Conservation (phyloP, 371 early-diverging fungal genomes). For the Cokeromyces recurvatus region DNA sequence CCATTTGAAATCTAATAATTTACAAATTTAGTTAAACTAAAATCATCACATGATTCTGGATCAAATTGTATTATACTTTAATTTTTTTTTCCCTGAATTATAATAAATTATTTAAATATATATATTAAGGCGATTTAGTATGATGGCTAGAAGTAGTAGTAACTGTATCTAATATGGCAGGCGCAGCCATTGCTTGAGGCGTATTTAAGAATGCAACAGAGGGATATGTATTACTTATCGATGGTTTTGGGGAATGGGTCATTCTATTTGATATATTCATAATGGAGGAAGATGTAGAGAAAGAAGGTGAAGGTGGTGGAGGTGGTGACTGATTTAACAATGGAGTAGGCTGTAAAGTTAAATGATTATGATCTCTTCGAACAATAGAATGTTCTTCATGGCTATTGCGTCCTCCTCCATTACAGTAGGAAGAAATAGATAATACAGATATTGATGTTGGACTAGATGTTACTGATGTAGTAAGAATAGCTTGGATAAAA, state of each 20-base stretch:
- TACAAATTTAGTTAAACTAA: constrained; percentile 6
- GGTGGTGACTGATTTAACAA: background rate
- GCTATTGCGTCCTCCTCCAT: constrained; percentile 5
- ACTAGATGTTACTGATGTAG: constrained; percentile 43
- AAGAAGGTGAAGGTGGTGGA: constrained; percentile 13
- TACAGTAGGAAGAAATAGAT: constrained; percentile 44
- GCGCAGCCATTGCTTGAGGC: constrained; percentile 31
- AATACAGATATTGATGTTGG: constrained; percentile 43
- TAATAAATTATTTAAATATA: too few relatives aligned
- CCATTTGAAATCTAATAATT: too few relatives aligned
- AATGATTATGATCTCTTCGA: constrained; percentile 11
- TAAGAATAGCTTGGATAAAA: constrained; percentile 58
- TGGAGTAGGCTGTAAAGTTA: constrained; percentile 17
- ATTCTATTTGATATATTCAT: constrained; percentile 5
- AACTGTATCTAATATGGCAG: constrained; percentile 33
- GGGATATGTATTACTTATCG: constrained; percentile 12
- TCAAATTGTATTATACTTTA: constrained; percentile 9
- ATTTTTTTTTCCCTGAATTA: too few relatives aligned
- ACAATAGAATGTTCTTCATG: constrained; percentile 4
- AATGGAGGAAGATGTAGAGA: constrained; percentile 16
- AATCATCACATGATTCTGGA: constrained; percentile 2
- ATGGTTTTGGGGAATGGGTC: constrained; percentile 17
- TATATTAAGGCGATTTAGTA: too few relatives aligned
- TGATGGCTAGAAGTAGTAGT: constrained; percentile 35
- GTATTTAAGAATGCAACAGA: constrained; percentile 27